These are phyloP conservation scores for Escallonia rubra DNA, from an alignment of 129 eudicot genomes.

Conservation along the genomic window DNA sequence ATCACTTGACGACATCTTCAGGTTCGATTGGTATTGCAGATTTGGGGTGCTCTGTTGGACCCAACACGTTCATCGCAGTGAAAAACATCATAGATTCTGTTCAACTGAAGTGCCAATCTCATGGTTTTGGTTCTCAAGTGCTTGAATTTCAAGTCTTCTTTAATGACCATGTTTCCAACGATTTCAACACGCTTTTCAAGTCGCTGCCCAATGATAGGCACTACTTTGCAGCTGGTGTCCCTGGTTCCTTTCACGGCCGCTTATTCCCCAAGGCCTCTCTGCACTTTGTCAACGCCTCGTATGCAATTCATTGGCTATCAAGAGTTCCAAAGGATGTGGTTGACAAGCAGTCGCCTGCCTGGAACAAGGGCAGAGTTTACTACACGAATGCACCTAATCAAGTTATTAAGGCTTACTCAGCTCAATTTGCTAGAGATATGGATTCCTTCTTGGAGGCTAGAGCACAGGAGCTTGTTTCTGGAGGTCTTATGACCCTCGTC, in stretches of 20 bases:
- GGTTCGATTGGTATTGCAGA: background rate
- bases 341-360: background rate
- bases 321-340: background rate
- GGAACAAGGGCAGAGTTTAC: background rate
- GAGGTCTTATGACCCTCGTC: background rate
- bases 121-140: background rate
- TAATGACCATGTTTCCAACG: slow-evolving; percentile 16
- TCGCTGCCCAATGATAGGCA: slow-evolving; percentile 16
- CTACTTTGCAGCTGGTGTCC: slow-evolving; percentile 16
- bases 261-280: slow-evolving; percentile 20
- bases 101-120: background rate
- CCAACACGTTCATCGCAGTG: background rate
- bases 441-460: background rate
- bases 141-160: slow-evolving; percentile 24
- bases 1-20: background rate
- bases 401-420: background rate
- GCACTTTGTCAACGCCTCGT: background rate
- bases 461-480: background rate
- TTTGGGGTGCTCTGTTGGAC: slow-evolving; percentile 9
- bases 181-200: slow-evolving; percentile 22
- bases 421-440: background rate
- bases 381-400: background rate
- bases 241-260: slow-evolving; percentile 19
- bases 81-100: background rate
- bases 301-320: background rate